Conservation (phyloP, 2,329 filamentous ascomycete genomes). For the Cadophora gregata region DNA sequence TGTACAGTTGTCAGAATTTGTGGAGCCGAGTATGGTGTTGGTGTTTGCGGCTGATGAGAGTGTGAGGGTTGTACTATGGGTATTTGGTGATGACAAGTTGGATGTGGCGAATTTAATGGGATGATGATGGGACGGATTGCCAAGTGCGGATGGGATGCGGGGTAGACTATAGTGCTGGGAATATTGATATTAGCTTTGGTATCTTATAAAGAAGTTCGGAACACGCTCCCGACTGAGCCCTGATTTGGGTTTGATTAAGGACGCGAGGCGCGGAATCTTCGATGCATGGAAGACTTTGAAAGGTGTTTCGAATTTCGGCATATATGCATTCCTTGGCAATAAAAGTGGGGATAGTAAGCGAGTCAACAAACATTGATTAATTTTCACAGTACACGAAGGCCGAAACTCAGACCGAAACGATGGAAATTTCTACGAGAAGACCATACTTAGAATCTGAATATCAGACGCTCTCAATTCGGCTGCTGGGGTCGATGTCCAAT, state of each 20-base stretch:
- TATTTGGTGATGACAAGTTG: neutral
- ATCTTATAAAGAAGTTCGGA: neutral
- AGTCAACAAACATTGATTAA: no score
- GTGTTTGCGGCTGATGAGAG: conserved; percentile 1
- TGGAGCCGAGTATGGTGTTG: neutral
- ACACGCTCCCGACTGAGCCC: neutral
- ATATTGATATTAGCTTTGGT: neutral
- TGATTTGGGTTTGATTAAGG: neutral
- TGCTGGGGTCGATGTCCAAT: no score
- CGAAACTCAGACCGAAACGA: no score
- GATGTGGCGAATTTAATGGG: neutral
- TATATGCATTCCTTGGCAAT: neutral
- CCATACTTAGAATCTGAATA: no score
- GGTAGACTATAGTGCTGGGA: conserved; percentile 1
- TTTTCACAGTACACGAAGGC: no score
- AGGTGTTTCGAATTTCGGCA: neutral
- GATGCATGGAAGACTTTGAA: neutral
- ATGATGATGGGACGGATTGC: neutral
- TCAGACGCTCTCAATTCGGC: no score
- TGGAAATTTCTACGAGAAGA: no score
- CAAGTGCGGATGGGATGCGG: neutral
- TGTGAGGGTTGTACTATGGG: neutral
- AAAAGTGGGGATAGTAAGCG: conserved; percentile 2
- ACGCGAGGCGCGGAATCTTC: neutral
- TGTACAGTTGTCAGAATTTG: neutral